Evolutionary conservation across 1,139 yeast species (phyloP), one percentile per base, ranked within the genome.

Genomic region (Entelexis paramagnoliae): DNA sequence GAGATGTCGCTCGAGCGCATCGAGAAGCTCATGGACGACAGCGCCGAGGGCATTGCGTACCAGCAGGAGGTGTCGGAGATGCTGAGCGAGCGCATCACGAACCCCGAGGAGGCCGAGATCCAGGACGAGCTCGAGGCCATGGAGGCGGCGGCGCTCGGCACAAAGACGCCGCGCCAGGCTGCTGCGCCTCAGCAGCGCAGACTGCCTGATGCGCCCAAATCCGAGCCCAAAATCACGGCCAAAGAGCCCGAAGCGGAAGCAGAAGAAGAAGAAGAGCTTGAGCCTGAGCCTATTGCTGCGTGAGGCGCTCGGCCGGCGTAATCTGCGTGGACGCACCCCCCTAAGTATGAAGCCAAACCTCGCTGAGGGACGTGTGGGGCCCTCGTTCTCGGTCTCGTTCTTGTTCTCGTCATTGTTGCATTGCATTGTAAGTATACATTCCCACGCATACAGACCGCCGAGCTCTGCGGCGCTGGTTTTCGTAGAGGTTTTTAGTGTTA

Each of bases 21-120:
- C n/a, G 96, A 88, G 61, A 75, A 75, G 63, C 73, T 91, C 6
- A 69, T 89, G 76, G 96, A 89, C 64, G 93, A 86, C 52, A 75
- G 85, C 32, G 87, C 83, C 46, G 96, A 87, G 38, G 94, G 91
- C 52, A 72, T 81, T 20, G 72, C 81, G 38, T 83, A 83, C 64
- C 96, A 88, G 60, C 79, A 83, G 54, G 79, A 77, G 58, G 66
- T 76, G 29, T 68, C 74, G 49, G 72, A 68, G n/a, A 63, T 73
- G 66, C 67, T 76, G 40, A 71, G 75, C 11, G 63, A 65, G 22
- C 59, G 64, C 19, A 72, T 82, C 60, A 74, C 80, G 20, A 72
- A 74, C 53, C 64, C 74, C 14, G 83, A 81, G 52, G 88, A 83
- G 62, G 67, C 67, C 24, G 89, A 81, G 58, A 83, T 83, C 11